Evolutionary conservation across 306 rosid genomes (phyloP), one percentile per base, ranked within the genome.

Genomic region (Mimosa bimucronata): DNA sequence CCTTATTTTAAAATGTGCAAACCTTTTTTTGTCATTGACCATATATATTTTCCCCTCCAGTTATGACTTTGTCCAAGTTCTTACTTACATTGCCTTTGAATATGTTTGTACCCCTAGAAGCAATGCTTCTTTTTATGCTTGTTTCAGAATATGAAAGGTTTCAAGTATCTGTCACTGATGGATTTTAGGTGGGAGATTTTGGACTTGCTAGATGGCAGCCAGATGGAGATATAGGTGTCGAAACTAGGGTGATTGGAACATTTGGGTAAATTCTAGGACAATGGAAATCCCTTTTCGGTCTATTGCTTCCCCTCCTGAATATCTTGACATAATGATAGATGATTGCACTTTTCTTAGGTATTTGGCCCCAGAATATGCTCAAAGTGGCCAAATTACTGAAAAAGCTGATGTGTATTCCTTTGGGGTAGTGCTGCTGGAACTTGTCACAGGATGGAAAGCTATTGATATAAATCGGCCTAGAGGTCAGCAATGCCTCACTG

Each of bases 161-260:
- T 78, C 38, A 61, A 71, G 84, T 70, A 50, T 79, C 64, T 46
- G 66, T n/a, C 18, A 44, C 57, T 31, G 53, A 31, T 81, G 83
- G 70, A 82, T 83, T 69, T 71, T 82, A 95, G 99, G 99, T 95
- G n/a, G 99, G 99, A 85, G 99, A 95, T 90, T 95, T 95, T 64
- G 99, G 99, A 81, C 93, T 95, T 55, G 99, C 99, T 41, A 90
- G 99, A 87, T 95, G 98, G 98, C 97, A 93, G 79, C 99, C 99
- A 15, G 94, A 95, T 79, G 98, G 99, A 48, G 91, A 91, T 53
- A 81, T 85, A 85, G 98, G 91, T 55, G 97, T 93, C 65, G 98
- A 95, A 85, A 95, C 99, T 10, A 88, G 99, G 86, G 94, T 95
- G 72, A 88, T 95, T 13, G 98, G 98, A 82, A 93, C 96, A 77